A percentile compares a stretch with the other conserved stretches of the same genome.
These are phyloP conservation scores for Aspergillus carbonarius DNA, from an alignment of 2,329 filamentous ascomycete genomes.

Conservation along the genomic window DNA sequence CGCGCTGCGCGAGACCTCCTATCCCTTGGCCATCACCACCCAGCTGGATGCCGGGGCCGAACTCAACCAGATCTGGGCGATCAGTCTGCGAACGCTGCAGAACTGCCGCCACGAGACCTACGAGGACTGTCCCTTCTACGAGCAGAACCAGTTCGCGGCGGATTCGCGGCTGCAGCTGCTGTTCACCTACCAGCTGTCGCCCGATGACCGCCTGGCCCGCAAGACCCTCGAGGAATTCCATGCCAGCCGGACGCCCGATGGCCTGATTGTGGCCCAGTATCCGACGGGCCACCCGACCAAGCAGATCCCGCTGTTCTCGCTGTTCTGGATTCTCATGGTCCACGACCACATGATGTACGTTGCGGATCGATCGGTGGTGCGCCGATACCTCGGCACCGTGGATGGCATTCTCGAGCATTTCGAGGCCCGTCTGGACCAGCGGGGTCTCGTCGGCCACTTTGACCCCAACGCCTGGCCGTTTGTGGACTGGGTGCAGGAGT, in stretches of 20 bases:
- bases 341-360: constrained; percentile 8
- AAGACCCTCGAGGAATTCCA: constrained; percentile 10
- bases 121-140: constrained; percentile 14
- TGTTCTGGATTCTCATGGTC: constrained; percentile 9
- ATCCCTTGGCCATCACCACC: background rate
- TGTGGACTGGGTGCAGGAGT: constrained; percentile 9
- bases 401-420: constrained; percentile 9
- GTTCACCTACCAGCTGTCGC: constrained; percentile 10
- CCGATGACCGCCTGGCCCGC: constrained; percentile 9
- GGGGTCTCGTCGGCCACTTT: background rate
- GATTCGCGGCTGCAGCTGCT: constrained; percentile 10
- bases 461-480: constrained; percentile 4
- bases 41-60: background rate
- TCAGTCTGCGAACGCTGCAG: constrained; percentile 5
- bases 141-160: constrained; percentile 15
- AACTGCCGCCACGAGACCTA: constrained; percentile 14
- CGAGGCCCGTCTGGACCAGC: background rate
- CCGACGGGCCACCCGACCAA: background rate
- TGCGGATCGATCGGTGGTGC: background rate
- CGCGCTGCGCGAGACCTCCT: background rate
- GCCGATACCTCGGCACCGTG: background rate
- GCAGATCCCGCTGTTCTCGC: constrained; percentile 8
- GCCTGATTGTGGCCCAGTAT: constrained; percentile 8
- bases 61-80: constrained; percentile 4
- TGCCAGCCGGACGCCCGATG: constrained; percentile 3